Percentiles rank a stretch among this genome's conserved stretches.
phyloP scores from a whole-genome alignment of 306 rosid genomes.

The Vigna trinervia region DNA sequence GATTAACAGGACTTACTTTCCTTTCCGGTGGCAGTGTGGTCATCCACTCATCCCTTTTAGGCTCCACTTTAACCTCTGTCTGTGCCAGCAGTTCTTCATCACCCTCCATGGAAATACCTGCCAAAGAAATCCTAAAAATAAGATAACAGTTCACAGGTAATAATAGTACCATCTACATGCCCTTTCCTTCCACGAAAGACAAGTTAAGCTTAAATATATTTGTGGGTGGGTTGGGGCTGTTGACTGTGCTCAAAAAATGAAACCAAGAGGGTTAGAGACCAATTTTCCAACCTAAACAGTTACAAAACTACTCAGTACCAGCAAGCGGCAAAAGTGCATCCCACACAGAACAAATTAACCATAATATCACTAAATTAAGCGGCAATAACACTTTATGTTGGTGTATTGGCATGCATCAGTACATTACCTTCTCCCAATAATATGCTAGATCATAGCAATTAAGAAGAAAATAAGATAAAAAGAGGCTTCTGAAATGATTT shows the following conservation, averaged over 20 bases:
- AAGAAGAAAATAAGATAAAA: neutral
- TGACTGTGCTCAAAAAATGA: neutral
- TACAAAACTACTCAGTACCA: constrained; percentile 11
- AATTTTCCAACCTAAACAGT: constrained; percentile 24
- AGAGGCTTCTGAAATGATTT: neutral
- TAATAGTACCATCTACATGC: constrained; percentile 15
- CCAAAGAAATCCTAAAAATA: constrained; percentile 34
- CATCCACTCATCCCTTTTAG: constrained; percentile 96
- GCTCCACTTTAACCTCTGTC: constrained; percentile 74
- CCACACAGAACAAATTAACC: constrained; percentile 19
- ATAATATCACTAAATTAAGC: constrained; percentile 29
- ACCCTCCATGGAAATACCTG: constrained; percentile 98
- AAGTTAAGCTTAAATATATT: neutral
- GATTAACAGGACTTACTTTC: constrained; percentile 58
- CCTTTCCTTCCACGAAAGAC: constrained; percentile 6
- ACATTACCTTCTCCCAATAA: neutral
- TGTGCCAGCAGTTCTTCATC: constrained; percentile 89
- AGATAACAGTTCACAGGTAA: constrained; percentile 43
- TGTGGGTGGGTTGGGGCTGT: neutral
- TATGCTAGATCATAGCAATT: constrained; percentile 22
- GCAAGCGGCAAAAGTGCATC: constrained; percentile 1
- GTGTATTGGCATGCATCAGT: constrained; percentile 3
- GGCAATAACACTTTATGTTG: constrained; percentile 16
- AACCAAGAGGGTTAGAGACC: neutral
- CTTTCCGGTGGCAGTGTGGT: constrained; percentile 90